Base-by-base conservation (phyloP, 345 rosid genomes). In the Camelina hispida region DNA sequence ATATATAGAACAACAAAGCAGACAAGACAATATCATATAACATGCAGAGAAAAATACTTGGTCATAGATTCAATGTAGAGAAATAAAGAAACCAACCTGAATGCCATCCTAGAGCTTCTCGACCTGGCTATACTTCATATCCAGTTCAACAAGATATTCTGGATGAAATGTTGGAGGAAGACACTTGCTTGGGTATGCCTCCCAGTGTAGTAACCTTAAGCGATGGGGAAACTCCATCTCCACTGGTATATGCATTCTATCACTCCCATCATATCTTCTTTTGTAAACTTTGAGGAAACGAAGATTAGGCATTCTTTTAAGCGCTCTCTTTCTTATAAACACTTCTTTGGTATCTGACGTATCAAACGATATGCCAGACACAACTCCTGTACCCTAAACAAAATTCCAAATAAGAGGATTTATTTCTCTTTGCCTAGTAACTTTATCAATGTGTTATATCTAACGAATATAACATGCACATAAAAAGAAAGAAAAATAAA, bases 231-330 rank as follows among this genome's bases (percentile, higher is more conserved):
- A 32, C 35, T 32, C 35, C 7, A 32, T 32, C 35, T 6, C 35
- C 8, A 5, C 35, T 32, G 35, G 35, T 32, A 32, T 32, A 32
- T 32, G 35, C 15, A 16, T 40, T 9, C 20, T n/a, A 22, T 17
- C 32, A 17, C 17, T 34, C 2, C 50, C 52, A 34, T 23, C 56
- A 34, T 38, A 11, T 37, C 52, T 43, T 13, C 10, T 32, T 10
- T 40, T 18, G 15, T 68, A 55, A 16, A 79, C 17, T 18, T 58
- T 68, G 0, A 79, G 69, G 2, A 73, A 43, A 25, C 42, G 65
- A 28, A 74, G 78, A 68, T 74, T 62, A 8, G 3, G 7, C 78
- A 79, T 73, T 14, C 38, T 79, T 43, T 2, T 4, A 15, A 79
- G 73, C 4, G 25, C 71, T 16, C 7, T 13, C 20, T 38, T 13